Evolutionary conservation across 345 rosid genomes (phyloP).

Genomic region (Hibiscus syriacus): DNA sequence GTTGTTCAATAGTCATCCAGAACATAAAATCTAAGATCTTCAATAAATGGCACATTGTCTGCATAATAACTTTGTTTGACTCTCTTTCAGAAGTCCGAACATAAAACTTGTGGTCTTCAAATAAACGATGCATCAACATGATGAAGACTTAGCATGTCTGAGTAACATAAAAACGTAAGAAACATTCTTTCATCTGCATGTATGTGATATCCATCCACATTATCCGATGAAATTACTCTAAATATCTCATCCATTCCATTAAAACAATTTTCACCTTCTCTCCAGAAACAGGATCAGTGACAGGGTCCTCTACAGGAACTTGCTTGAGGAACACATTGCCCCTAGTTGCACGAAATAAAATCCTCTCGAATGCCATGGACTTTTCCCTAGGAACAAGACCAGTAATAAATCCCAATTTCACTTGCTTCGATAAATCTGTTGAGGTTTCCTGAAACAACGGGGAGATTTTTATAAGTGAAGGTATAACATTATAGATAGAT

Average conservation of each 20-base stretch:
- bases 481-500: background rate
- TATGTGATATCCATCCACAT: background rate
- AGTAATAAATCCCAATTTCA: conserved; percentile 76
- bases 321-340: conserved; percentile 77
- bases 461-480: conserved; percentile 2
- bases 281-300: conserved; percentile 84
- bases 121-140: background rate
- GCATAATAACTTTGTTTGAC: background rate
- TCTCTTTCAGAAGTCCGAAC: background rate
- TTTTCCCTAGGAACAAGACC: conserved; percentile 90
- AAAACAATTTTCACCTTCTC: conserved; percentile 53
- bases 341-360: conserved; percentile 94
- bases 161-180: background rate
- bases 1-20: background rate
- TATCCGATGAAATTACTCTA: background rate
- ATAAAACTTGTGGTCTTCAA: background rate
- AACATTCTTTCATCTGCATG: conserved; percentile 1
- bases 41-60: background rate
- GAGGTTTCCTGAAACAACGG: conserved; percentile 45
- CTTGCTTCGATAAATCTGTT: conserved; percentile 72
- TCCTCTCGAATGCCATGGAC: conserved; percentile 90
- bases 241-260: background rate
- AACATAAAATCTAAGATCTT: background rate
- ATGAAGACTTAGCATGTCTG: background rate
- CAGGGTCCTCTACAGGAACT: conserved; percentile 58